Evolutionary conservation across 2,329 filamentous ascomycete genomes (phyloP).

Genomic region (Diaporthe amygdali): DNA sequence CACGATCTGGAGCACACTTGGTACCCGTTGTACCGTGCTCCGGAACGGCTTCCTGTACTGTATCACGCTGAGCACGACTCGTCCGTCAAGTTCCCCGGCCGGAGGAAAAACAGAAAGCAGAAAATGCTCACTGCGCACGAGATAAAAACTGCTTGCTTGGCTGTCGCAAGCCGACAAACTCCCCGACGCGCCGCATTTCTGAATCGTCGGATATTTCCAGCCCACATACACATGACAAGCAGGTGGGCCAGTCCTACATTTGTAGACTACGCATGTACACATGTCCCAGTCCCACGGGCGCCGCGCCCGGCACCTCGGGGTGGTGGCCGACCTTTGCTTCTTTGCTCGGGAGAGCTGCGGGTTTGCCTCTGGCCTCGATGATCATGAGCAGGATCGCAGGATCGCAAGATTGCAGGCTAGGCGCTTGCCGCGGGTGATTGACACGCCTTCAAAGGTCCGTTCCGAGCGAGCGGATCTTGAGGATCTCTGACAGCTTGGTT

Average conservation of each 20-base stretch:
- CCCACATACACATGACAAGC: not conserved
- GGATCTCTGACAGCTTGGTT: slow-evolving; percentile 7
- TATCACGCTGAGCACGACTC: not conserved
- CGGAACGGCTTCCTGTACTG: not conserved
- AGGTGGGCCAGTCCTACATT: slow-evolving; percentile 4
- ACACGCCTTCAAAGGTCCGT: not conserved
- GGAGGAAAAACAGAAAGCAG: not conserved
- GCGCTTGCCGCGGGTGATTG: slow-evolving; percentile 1
- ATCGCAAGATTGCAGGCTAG: not conserved
- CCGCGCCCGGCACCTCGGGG: not conserved
- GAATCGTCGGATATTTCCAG: not conserved
- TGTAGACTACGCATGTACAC: not conserved
- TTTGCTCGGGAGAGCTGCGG: not conserved
- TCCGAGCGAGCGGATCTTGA: slow-evolving; percentile 13
- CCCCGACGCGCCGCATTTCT: not conserved
- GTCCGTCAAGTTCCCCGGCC: slow-evolving; percentile 1
- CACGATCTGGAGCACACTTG: not conserved
- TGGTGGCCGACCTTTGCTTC: not conserved
- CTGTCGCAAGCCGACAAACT: not conserved
- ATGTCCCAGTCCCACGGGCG: not conserved
- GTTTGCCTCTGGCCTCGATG: not conserved
- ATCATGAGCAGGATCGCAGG: not conserved
- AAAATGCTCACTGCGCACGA: not conserved
- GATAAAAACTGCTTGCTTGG: slow-evolving; percentile 1
- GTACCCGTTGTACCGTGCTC: slow-evolving; percentile 7